Percentiles rank a stretch among this genome's conserved stretches.
Evolutionary conservation across 2,329 filamentous ascomycete genomes (phyloP).

Genomic region (Claviceps digitariae): DNA sequence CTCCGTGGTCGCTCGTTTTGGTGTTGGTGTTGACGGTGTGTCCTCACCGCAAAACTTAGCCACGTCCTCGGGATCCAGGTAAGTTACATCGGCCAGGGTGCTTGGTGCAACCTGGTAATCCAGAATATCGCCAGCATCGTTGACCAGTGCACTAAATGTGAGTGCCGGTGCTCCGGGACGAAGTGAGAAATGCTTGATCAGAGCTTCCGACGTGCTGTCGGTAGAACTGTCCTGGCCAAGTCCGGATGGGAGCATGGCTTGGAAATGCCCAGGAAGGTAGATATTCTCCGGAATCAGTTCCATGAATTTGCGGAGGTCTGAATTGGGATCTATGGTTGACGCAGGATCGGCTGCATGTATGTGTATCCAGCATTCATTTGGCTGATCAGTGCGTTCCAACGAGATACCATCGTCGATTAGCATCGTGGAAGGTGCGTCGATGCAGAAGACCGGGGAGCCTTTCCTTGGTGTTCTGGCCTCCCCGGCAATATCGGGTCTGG

Average conservation of each 20-base stretch:
- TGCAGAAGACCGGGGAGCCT: conserved; percentile 52
- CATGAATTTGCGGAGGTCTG: conserved; percentile 45
- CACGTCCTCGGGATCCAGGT: conserved; percentile 40
- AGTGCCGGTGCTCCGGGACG: conserved; percentile 36
- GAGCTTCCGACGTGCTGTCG: conserved; percentile 20
- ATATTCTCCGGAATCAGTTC: conserved; percentile 45
- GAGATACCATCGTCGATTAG: conserved; percentile 75
- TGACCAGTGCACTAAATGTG: conserved; percentile 48
- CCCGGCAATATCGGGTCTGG: conserved; percentile 29
- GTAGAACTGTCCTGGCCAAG: conserved; percentile 16
- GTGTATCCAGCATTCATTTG: conserved; percentile 58
- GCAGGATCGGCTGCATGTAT: conserved; percentile 69
- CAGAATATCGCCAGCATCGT: conserved; percentile 36
- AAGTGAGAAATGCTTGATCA: conserved; percentile 42
- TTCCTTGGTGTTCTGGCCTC: conserved; percentile 45
- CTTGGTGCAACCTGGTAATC: conserved; percentile 42
- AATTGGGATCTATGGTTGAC: conserved; percentile 49
- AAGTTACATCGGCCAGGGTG: conserved; percentile 39
- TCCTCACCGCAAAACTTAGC: conserved; percentile 28
- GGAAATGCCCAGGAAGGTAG: conserved; percentile 44
- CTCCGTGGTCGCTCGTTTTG: conserved; percentile 2
- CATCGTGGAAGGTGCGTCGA: conserved; percentile 51
- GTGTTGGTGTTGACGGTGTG: conserved; percentile 4
- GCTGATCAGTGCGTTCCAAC: conserved; percentile 41
- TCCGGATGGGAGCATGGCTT: conserved; percentile 41